Conservation (phyloP, 2,329 filamentous ascomycete species). For the Aphanoascus verrucosus region DNA sequence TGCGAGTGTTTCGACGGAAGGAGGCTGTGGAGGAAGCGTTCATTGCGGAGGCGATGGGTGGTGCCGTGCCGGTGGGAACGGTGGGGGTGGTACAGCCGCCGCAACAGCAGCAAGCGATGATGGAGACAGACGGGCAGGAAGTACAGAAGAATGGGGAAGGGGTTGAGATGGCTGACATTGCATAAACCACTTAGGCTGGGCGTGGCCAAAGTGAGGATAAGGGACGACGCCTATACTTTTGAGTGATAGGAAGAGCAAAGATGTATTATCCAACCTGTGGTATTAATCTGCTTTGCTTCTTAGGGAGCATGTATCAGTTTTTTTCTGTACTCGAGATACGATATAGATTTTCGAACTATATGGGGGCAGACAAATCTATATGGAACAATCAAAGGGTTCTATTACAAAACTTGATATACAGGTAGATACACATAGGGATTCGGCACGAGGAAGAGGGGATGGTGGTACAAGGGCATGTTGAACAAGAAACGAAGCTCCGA, state of each 20-base stretch:
- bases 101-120: neutral
- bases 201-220: neutral
- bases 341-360: too few species aligned
- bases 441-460: neutral
- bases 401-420: constrained; percentile 5
- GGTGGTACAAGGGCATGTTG: too few species aligned
- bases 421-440: neutral
- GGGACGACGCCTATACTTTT: neutral
- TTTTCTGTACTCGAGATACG: too few species aligned
- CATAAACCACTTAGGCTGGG: neutral
- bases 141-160: neutral
- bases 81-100: constrained; percentile 19
- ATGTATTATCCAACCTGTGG: neutral
- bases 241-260: neutral
- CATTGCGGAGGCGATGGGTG: constrained; percentile 46
- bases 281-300: neutral
- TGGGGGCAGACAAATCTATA: neutral
- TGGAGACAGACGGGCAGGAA: neutral
- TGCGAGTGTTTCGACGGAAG: constrained; percentile 71
- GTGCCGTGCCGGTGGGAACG: constrained; percentile 36
- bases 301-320: too few species aligned
- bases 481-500: too few species aligned
- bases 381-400: neutral
- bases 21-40: constrained; percentile 74
- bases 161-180: neutral